These are phyloP conservation scores for Stachybotrys echinatus DNA, from an alignment of 2,329 filamentous ascomycete species.

Conservation along the genomic window DNA sequence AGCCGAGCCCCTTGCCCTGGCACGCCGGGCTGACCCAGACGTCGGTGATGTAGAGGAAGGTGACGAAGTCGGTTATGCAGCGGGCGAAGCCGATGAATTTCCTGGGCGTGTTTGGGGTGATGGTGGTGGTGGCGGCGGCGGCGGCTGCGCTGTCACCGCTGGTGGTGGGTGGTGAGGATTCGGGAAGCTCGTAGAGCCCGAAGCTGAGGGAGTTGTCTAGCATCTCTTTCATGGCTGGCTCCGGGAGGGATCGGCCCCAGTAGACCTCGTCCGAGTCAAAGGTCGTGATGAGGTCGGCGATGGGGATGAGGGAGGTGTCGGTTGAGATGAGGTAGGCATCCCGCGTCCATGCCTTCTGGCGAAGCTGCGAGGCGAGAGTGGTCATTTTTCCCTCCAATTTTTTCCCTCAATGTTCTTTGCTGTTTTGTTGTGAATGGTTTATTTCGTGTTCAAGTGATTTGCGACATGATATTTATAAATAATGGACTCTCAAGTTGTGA, in stretches of 20 bases:
- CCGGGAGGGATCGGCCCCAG: constrained; percentile 46
- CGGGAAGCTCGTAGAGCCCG: constrained; percentile 44
- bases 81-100: constrained; percentile 30
- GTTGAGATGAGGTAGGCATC: constrained; percentile 51
- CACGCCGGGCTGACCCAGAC: constrained; percentile 53
- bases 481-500: too few species aligned
- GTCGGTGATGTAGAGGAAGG: constrained; percentile 59
- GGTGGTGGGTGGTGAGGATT: too few species aligned
- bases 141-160: too few species aligned
- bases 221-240: constrained; percentile 35
- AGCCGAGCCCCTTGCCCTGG: constrained; percentile 53
- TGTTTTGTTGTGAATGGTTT: too few species aligned
- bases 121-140: neutral
- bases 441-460: too few species aligned
- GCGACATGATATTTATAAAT: too few species aligned
- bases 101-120: neutral
- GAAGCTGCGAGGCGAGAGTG: neutral
- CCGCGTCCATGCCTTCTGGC: constrained; percentile 28
- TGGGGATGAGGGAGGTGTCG: constrained; percentile 42
- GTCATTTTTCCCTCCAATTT: neutral
- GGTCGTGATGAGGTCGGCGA: constrained; percentile 40
- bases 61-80: constrained; percentile 58
- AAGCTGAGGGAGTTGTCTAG: constrained; percentile 51
- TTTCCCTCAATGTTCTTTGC: neutral
- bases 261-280: constrained; percentile 46